Evolutionary conservation across 441 rosid genomes (phyloP).

Genomic region (Gossypium gossypioides): DNA sequence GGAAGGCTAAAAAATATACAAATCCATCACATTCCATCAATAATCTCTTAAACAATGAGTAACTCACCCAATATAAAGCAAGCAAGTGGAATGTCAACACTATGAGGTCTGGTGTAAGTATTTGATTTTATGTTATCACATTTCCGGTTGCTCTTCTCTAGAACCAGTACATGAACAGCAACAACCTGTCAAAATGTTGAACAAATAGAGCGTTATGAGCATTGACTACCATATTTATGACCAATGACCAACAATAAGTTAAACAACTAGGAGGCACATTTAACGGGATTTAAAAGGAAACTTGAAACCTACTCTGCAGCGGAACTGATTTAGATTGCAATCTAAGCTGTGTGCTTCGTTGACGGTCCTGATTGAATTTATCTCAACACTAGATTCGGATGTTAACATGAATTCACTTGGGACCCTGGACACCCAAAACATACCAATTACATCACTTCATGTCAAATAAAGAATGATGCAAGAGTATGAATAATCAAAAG

Average conservation of each 20-base stretch:
- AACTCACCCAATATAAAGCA: constrained; percentile 72
- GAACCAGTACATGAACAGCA: constrained; percentile 44
- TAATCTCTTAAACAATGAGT: background rate
- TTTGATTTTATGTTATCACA: constrained; percentile 20
- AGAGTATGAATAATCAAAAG: background rate
- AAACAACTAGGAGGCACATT: background rate
- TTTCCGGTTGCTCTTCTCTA: constrained; percentile 35
- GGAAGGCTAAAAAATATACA: background rate
- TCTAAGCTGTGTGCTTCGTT: constrained; percentile 21
- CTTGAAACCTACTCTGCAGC: constrained; percentile 51
- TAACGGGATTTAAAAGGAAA: constrained; percentile 1
- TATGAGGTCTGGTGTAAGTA: constrained; percentile 19
- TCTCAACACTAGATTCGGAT: constrained; percentile 47
- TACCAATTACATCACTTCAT: background rate
- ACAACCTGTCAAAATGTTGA: constrained; percentile 43
- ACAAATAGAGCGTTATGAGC: constrained; percentile 1
- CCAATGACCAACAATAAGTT: background rate
- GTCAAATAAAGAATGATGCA: background rate
- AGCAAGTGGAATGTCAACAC: constrained; percentile 61
- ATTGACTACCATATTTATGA: background rate
- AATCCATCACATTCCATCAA: background rate
- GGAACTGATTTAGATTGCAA: constrained; percentile 31
- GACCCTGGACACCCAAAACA: constrained; percentile 36
- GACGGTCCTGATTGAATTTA: constrained; percentile 33
- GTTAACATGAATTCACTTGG: constrained; percentile 41